Conservation (phyloP, 805 yeast genomes). For the Clavispora fructus region DNA sequence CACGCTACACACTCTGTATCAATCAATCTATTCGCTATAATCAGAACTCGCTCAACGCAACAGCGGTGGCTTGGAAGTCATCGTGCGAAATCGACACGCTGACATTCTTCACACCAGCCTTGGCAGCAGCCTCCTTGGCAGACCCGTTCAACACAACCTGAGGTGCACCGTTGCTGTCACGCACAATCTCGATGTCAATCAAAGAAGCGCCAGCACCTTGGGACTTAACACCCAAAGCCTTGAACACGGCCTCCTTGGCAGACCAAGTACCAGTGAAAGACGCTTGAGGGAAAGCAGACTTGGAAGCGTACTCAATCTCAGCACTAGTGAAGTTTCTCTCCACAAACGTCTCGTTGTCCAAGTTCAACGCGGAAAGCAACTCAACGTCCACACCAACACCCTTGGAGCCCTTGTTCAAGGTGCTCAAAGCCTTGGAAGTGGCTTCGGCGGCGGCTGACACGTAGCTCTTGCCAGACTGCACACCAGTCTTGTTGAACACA, state of each 20-base stretch:
- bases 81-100: slow-evolving; percentile 94
- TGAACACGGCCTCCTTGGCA: slow-evolving; percentile 98
- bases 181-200: slow-evolving; percentile 81
- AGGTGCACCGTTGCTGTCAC: slow-evolving; percentile 77
- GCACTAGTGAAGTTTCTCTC: slow-evolving; percentile 83
- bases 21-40: not conserved
- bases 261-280: slow-evolving; percentile 98
- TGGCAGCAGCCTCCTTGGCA: slow-evolving; percentile 69
- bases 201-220: slow-evolving; percentile 95
- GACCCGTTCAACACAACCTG: slow-evolving; percentile 68
- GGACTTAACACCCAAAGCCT: slow-evolving; percentile 82
- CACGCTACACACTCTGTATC: no score
- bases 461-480: slow-evolving; percentile 44
- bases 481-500: slow-evolving; percentile 43
- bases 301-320: slow-evolving; percentile 74
- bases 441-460: slow-evolving; percentile 45
- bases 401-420: slow-evolving; percentile 52
- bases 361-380: slow-evolving; percentile 71
- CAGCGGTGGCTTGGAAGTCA: slow-evolving; percentile 96
- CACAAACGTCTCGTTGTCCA: slow-evolving; percentile 85
- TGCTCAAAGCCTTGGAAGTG: slow-evolving; percentile 59
- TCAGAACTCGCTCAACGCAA: slow-evolving; percentile 68
- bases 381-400: slow-evolving; percentile 98
- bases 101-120: slow-evolving; percentile 63
- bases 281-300: slow-evolving; percentile 75